Base-by-base conservation (phyloP, 306 rosid genomes). In the Pachyrhizus erosus region DNA sequence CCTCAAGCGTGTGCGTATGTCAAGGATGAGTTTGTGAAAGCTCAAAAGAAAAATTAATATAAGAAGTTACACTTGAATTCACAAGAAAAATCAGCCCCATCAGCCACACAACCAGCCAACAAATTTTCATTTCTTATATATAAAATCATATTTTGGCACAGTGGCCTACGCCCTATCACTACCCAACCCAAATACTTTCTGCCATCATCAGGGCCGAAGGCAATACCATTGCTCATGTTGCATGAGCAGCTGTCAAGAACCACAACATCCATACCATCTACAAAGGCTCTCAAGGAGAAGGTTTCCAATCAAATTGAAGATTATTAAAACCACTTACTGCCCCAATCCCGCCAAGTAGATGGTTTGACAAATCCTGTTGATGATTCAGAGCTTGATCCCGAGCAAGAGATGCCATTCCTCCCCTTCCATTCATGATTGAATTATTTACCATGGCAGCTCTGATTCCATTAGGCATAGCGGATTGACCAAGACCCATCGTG, bases 281-380 rank as follows among this genome's bases (percentile, higher is more conserved):
- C 7, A 42, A 67, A 80, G 80, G 85, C 80, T 74, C 82, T 93
- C 91, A 92, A 27, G 96, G 96, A 23, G 97, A 91, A 15, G 91
- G 66, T 84, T 91, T 96, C 96, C 98, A 96, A 84, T 92, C 99
- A 82, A 84, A 96, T 86, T 89, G 97, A 87, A 92, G 89, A 90
- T 87, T 96, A 73, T 77, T 94, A 83, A 84, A 96, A 68, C 97
- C 89, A 52, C 92, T 93, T 58, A 83, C 96, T 11, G 98, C 92
- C 85, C 97, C 98, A 69, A 92, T 85, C 40, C 99, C 97, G 80
- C 91, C 80, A 72, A 96, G 93, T 78, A 93, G 85, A 81, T 93
- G 98, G 90, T 88, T 93, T 65, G 97, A 97, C 88, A 92, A 43
- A 83, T 96, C 98, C 45, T 90, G 97, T 33, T 90, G 99, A 77